Base-by-base conservation (phyloP, 2,329 filamentous ascomycete genomes). In the Didymosphaeria variabile region DNA sequence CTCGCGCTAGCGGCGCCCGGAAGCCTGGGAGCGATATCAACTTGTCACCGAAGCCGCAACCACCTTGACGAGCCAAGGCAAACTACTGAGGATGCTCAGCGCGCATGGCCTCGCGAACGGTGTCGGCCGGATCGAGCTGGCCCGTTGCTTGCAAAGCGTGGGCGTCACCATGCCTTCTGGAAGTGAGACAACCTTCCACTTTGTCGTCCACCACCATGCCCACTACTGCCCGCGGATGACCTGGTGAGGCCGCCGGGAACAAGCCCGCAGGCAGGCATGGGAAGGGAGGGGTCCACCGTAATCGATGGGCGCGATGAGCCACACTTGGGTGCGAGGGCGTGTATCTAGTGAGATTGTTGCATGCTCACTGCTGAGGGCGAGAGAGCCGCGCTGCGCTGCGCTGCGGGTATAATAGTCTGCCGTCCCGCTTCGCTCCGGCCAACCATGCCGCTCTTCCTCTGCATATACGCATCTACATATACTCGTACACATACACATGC, bases 181-280 rank as follows among this genome's bases (percentile, higher is more conserved):
- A 38, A 61, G 61, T 71, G 68, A 71, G 63, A 71, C 67, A 51
- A 59, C 54, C 45, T 55, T 56, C 53, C 50, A 12, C 40, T 57
- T 54, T 34, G 38, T 13, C 32, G 15, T 58, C 55, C 38, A 49
- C 63, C 57, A 60, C 59, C 47, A 44, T 56, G 62, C 29, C 61
- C 42, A 45, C 42, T 19, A 34, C 47, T 26, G 9, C 23, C 13
- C 60, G 59, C 67, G 60, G 63, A 66, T 76, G 73, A 76, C 72
- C 73, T 65, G 65, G 58, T 64, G 64, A 67, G 70, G 69, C 73
- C 67, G 67, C 69, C 66, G 63, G 63, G 49, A 61, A 54, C 58
- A 61, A 64, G 60, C 64, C 38, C 63, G 62, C 34, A 42, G 49
- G 34, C 66, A 66, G 57, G 65, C 63, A 63, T 57, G 59, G 64